Evolutionary conservation across 306 rosid species (phyloP).

Genomic region (Sechiopsis laciniata): DNA sequence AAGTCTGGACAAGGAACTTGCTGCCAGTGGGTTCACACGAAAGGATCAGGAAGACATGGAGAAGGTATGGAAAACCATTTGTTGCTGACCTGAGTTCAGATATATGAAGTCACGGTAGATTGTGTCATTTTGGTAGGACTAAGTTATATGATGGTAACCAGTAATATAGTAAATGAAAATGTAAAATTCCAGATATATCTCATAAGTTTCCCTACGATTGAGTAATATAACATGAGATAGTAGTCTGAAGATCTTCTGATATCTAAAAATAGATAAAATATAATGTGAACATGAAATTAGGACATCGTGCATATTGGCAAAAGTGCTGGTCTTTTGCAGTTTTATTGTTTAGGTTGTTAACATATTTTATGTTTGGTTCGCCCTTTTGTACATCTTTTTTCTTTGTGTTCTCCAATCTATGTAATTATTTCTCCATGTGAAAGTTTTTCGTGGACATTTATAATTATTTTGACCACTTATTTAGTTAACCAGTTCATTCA

Average conservation of each 20-base stretch:
- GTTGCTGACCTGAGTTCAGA: neutral
- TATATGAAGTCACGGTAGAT: neutral
- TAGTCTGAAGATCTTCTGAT: no score
- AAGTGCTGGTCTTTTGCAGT: neutral
- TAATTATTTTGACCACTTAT: neutral
- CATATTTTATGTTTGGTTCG: neutral
- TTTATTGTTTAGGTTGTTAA: neutral
- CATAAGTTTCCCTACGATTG: no score
- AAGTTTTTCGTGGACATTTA: neutral
- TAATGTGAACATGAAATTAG: no score
- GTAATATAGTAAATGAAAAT: no score
- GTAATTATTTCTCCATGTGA: neutral
- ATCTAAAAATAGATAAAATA: no score
- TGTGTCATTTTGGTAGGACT: no score
- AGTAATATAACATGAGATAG: no score
- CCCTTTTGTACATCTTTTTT: neutral
- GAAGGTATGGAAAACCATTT: conserved; percentile 39
- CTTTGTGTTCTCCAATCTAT: neutral
- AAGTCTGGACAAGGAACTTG: conserved; percentile 77
- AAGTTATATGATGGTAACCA: no score
- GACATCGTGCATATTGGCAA: neutral
- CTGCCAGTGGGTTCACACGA: conserved; percentile 83
- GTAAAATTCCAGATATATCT: no score
- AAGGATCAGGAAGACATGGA: conserved; percentile 72
- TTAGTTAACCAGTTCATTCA: neutral